Base-by-base conservation (phyloP, 768 basidiomycete species). In the Amanita rubescens region DNA sequence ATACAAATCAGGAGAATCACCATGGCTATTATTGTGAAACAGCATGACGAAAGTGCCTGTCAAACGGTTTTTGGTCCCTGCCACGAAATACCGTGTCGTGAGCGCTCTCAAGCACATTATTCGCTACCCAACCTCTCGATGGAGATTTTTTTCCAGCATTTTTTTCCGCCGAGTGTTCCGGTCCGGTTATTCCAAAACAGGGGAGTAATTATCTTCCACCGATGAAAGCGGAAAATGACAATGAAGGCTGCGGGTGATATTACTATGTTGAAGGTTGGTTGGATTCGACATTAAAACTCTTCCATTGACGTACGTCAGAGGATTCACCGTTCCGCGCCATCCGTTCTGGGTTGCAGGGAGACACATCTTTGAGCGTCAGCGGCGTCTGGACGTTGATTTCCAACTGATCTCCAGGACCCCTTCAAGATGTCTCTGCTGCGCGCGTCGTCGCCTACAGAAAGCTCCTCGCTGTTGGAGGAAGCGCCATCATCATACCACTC, bases 391-490 rank as follows among this genome's bases (percentile, higher is more conserved):
- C 67, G 63, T 58, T 57, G 51, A 41, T 43, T 37, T 37, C 30
- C 20, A 45, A 30, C 52, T 24, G 10, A 37, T 46, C 22, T 20
- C 41, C 52, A 37, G 42, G 22, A 44, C 53, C 63, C 60, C 65
- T 67, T 65, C 65, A 65, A 71, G 65, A 78, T 78, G 77, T 65
- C 67, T 66, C 64, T 70, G 62, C 2, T 22, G 44, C 69, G 75
- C 57, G 67, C 73, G 66, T 68, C 15, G 34, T 49, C 69, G 63
- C 70, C 76, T 57, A 66, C 75, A 57, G 69, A 71, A 57, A 79
- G 83, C 67, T 75, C 81, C 45, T 78, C 84, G 50, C 75, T 87
- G 66, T 75, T 87, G 65, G 64, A 69, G 58, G 71, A 75, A 58
- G 67, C 67, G 54, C 72, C 73, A 45, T 66, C 75, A 49, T 78